These are phyloP conservation scores for Aphanomyces euteiches DNA, from an alignment of 352 stramenopile species.

Conservation along the genomic window DNA sequence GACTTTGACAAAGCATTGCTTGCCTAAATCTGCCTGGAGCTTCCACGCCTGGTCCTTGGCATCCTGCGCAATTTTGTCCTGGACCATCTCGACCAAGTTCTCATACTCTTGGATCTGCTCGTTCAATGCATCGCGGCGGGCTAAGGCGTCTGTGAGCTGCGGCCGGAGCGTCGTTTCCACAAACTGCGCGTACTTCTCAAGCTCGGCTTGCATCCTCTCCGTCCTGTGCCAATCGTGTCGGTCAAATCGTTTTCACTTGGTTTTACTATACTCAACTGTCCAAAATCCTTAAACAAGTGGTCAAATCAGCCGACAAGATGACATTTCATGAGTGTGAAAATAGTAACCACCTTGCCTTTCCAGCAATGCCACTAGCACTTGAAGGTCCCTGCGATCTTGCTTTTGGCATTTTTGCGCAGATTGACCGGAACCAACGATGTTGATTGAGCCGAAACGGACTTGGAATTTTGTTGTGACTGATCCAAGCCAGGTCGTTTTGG, in stretches of 20 bases:
- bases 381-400: too few species aligned
- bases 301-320: too few species aligned
- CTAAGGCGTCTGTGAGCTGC: constrained; percentile 19
- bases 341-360: too few species aligned
- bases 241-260: too few species aligned
- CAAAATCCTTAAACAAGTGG: too few species aligned
- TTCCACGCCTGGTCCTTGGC: constrained; percentile 27
- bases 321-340: too few species aligned
- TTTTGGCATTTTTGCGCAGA: too few species aligned
- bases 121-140: constrained; percentile 15
- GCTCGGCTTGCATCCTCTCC: background rate
- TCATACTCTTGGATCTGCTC: constrained; percentile 25
- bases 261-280: too few species aligned
- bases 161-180: constrained; percentile 28
- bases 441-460: constrained; percentile 2
- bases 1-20: constrained; percentile 30
- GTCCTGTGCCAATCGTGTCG: too few species aligned
- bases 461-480: background rate
- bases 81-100: constrained; percentile 21
- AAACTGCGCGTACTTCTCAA: constrained; percentile 30
- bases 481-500: background rate
- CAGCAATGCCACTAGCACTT: too few species aligned
- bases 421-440: background rate
- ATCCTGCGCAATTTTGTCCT: constrained; percentile 16
- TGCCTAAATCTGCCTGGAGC: constrained; percentile 24